Conservation (phyloP, 495 filamentous ascomycete species). For the Trypethelium eluteriae region DNA sequence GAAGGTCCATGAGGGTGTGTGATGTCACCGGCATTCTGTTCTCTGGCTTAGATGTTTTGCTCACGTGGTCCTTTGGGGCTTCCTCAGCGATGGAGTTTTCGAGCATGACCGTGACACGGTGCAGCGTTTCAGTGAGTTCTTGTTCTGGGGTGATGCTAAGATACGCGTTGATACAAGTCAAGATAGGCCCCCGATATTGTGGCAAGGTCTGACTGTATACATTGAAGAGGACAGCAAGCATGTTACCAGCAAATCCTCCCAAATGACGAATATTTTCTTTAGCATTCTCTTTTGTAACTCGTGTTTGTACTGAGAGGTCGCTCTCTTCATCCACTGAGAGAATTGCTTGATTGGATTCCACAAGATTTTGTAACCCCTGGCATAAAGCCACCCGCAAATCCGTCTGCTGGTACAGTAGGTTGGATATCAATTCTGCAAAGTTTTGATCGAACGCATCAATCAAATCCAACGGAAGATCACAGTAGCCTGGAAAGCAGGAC, state of each 20-base stretch:
- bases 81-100: conserved; percentile 64
- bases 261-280: conserved; percentile 71
- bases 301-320: conserved; percentile 60
- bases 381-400: conserved; percentile 82
- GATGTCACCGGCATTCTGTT: conserved; percentile 83
- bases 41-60: conserved; percentile 45
- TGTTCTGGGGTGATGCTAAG: conserved; percentile 61
- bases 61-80: conserved; percentile 50
- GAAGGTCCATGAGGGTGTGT: conserved; percentile 90
- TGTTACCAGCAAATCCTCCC: conserved; percentile 67
- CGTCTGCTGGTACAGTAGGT: conserved; percentile 84
- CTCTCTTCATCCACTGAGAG: conserved; percentile 52
- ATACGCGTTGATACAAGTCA: conserved; percentile 89
- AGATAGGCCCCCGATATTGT: conserved; percentile 78
- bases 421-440: conserved; percentile 88
- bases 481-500: conserved; percentile 91
- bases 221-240: conserved; percentile 93
- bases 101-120: conserved; percentile 74
- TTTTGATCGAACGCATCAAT: conserved; percentile 60
- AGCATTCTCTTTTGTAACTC: conserved; percentile 67
- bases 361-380: conserved; percentile 70
- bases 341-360: conserved; percentile 84
- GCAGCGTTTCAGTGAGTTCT: conserved; percentile 81
- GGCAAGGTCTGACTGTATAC: conserved; percentile 94
- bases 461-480: conserved; percentile 79